Evolutionary conservation across 1,284 basidiomycete genomes (phyloP).

Genomic region (Garcileccinum viscosum): DNA sequence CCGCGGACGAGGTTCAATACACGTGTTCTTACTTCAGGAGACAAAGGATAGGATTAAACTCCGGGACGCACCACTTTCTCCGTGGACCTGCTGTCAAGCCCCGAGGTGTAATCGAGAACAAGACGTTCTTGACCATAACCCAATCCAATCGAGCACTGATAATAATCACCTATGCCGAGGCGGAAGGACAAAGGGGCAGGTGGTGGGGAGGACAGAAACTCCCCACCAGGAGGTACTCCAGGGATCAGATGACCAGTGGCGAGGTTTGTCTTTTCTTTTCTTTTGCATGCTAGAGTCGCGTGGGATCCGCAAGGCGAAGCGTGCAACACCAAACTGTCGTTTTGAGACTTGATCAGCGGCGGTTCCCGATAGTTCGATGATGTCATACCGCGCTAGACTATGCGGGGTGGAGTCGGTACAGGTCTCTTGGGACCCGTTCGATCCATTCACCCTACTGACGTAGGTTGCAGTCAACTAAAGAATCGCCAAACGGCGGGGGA

Average conservation of each 20-base stretch:
- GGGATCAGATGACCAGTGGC: background rate
- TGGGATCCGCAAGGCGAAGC: slow-evolving; percentile 15
- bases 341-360: background rate
- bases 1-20: slow-evolving; percentile 14
- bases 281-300: slow-evolving; percentile 18
- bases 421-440: background rate
- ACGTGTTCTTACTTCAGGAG: slow-evolving; percentile 15
- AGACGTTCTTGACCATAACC: background rate
- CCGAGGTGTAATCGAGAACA: background rate
- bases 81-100: background rate
- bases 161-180: background rate
- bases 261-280: background rate
- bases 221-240: background rate
- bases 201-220: background rate
- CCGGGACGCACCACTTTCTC: slow-evolving; percentile 8
- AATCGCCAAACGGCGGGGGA: background rate
- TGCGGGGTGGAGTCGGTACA: background rate
- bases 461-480: background rate
- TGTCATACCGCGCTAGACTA: background rate
- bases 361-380: background rate
- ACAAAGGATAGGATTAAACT: slow-evolving; percentile 10
- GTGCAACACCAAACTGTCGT: background rate
- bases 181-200: background rate
- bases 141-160: background rate
- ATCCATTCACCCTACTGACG: background rate